phyloP scores from a whole-genome alignment of 192 early-diverging fungal genomes.

The Paraglomus brasilianum region DNA sequence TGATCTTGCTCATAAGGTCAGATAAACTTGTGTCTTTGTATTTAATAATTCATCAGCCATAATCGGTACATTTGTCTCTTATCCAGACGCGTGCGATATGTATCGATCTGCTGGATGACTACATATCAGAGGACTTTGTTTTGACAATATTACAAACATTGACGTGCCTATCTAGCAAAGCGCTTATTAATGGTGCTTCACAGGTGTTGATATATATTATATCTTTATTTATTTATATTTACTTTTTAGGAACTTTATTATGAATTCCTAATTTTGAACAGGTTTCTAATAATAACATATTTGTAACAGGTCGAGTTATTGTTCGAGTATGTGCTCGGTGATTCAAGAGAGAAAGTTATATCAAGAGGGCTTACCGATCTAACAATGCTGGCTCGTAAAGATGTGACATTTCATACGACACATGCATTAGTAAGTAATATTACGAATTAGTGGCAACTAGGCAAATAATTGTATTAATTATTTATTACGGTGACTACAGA shows the following conservation, averaged over 20 bases:
- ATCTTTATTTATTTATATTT: background rate
- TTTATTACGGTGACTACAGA: background rate
- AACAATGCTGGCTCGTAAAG: background rate
- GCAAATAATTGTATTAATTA: background rate
- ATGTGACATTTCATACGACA: background rate
- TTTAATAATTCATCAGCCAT: background rate
- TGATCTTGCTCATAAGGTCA: constrained; percentile 14
- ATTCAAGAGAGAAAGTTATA: background rate
- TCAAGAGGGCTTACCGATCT: constrained; percentile 4
- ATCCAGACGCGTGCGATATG: constrained; percentile 12
- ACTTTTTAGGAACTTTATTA: background rate
- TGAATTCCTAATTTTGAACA: background rate
- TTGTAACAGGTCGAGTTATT: constrained; percentile 16
- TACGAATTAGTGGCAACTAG: background rate
- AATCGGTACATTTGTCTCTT: too few species aligned
- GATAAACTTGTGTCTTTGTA: background rate
- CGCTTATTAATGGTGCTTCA: constrained; percentile 6
- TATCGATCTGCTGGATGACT: constrained; percentile 7
- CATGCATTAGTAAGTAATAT: constrained; percentile 10
- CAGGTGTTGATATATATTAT: background rate
- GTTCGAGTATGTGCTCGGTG: background rate
- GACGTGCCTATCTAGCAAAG: constrained; percentile 18
- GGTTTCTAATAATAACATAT: background rate
- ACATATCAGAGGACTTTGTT: background rate
- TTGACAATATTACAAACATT: constrained; percentile 15